Evolutionary conservation across 805 yeast species (phyloP), one percentile per base, ranked within the genome.

Genomic region (Yarrowia sp.): DNA sequence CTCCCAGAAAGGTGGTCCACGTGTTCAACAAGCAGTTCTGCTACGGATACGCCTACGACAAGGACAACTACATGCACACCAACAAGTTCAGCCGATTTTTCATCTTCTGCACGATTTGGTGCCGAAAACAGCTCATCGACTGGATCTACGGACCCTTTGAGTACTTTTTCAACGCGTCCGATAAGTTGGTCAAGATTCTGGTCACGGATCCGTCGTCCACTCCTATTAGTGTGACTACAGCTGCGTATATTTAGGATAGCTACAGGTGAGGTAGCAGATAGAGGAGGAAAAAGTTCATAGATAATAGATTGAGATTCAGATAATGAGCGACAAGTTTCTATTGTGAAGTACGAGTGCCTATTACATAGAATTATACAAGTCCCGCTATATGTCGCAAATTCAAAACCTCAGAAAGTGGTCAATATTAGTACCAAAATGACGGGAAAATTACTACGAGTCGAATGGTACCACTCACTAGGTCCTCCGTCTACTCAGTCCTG

Each of bases 21-120:
- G 67, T 63, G 40, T 63, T 63, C 67, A 48, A 63, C 56, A 63
- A 63, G 12, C 67, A 63, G 40, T 40, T 36, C n/a, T 63, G 67
- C 26, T 38, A 40, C 45, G 55, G 67, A 19, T 38, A 40, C 55
- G 43, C 67, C 32, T 49, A 48, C 56, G 56, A 63, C n/a, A 59
- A 59, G 32, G 65, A 59, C 52, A 63, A 48, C 48, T 48, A 63
- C 40, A 48, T 63, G 40, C 55, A 49, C 40, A 15, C 56, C 48
- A 63, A 63, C 67, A 32, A 22, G 7, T 11, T 49, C 9, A n/a
- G 7, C 2, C 19, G 56, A 8, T 38, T 40, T n/a, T 38, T 63
- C 46, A 38, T 63, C 16, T 40, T 40, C 45, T 38, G 56, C 48
- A 32, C 46, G 26, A 48, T 48, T 22, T 63, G 56, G 56, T 12